These are phyloP conservation scores for Boletus pseudo-olivaceus DNA, from an alignment of 768 basidiomycete genomes.

Conservation along the genomic window DNA sequence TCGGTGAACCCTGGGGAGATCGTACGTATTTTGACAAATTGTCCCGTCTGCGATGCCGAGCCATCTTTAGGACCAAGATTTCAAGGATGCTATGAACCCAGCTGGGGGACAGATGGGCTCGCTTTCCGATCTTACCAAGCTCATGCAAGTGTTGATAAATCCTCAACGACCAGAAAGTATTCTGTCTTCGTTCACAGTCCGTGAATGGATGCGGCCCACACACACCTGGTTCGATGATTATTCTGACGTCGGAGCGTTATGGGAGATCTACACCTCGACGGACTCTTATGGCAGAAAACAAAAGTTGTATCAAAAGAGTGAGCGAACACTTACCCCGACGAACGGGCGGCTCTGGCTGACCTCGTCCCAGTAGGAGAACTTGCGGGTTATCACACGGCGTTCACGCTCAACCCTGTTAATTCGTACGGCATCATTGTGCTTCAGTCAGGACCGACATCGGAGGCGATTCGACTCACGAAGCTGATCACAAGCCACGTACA, in stretches of 20 bases:
- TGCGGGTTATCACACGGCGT: slow-evolving; percentile 38
- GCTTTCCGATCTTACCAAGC: slow-evolving; percentile 40
- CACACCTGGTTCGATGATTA: slow-evolving; percentile 37
- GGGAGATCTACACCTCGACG: slow-evolving; percentile 38
- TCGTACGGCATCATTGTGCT: slow-evolving; percentile 42
- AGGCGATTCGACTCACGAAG: slow-evolving; percentile 30
- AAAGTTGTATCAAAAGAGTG: slow-evolving; percentile 28
- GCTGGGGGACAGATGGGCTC: slow-evolving; percentile 52
- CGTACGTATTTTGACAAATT: slow-evolving; percentile 20
- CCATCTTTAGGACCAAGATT: slow-evolving; percentile 35
- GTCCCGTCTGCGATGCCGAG: neutral
- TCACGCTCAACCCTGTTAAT: slow-evolving; percentile 37
- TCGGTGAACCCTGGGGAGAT: slow-evolving; percentile 34
- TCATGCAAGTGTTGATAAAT: slow-evolving; percentile 46
- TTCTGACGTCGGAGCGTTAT: slow-evolving; percentile 40
- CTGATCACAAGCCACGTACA: slow-evolving; percentile 34
- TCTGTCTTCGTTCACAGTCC: slow-evolving; percentile 32
- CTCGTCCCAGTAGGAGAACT: slow-evolving; percentile 36
- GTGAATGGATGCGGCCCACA: slow-evolving; percentile 42
- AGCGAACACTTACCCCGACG: neutral
- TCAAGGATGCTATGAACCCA: slow-evolving; percentile 40
- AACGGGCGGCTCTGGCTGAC: neutral
- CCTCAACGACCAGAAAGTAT: slow-evolving; percentile 35
- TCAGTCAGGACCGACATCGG: slow-evolving; percentile 35
- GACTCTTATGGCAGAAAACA: slow-evolving; percentile 32